Conservation (phyloP, 176 grass and related monocot species). For the Canna indica region DNA sequence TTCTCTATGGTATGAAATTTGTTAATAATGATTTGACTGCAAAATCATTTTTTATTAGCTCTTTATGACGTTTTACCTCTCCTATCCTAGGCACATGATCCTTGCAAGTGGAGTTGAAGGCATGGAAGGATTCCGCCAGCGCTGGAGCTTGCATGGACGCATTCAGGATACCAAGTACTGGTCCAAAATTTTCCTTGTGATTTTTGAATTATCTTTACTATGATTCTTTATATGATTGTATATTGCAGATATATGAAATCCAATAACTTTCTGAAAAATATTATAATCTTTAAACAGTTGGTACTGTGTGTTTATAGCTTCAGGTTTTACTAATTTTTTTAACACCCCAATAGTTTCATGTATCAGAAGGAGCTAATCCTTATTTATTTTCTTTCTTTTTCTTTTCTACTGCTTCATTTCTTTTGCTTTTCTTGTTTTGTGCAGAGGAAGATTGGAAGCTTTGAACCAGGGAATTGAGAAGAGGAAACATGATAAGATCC, state of each 20-base stretch:
- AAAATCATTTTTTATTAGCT: neutral
- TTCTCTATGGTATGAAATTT: neutral
- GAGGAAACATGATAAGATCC: constrained; percentile 24
- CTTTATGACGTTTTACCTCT: neutral
- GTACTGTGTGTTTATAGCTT: neutral
- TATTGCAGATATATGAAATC: neutral
- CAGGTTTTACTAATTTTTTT: neutral
- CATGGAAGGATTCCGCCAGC: constrained; percentile 25
- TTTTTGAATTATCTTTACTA: neutral
- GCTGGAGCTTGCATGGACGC: constrained; percentile 25
- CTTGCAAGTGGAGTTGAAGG: constrained; percentile 25
- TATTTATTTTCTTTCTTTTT: neutral
- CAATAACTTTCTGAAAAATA: neutral
- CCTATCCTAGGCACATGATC: constrained; percentile 17
- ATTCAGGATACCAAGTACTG: constrained; percentile 22
- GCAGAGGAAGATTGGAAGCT: constrained; percentile 72
- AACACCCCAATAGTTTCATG: neutral
- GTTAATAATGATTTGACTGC: constrained; percentile 1
- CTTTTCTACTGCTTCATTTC: no score
- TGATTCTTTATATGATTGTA: no score
- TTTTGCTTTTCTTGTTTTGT: no score
- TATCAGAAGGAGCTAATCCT: neutral
- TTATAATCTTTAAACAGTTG: neutral
- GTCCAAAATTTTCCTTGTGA: neutral
- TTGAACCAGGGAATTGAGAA: constrained; percentile 56